Evolutionary conservation across 306 rosid genomes (phyloP), one percentile per base, ranked within the genome.

Genomic region (Biancaea sappan): DNA sequence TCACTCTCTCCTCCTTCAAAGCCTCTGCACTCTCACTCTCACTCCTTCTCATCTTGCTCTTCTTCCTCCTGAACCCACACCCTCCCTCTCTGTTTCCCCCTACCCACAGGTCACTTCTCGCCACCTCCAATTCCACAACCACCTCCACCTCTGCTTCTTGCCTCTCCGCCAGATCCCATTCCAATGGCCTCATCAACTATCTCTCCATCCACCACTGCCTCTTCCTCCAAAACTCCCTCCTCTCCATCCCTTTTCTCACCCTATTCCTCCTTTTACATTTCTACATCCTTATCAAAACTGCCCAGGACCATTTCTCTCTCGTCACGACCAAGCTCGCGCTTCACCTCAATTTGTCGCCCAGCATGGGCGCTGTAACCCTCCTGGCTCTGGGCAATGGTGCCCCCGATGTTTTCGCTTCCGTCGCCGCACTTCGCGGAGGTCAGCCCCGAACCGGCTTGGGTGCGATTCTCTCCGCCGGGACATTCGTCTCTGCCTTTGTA

Each of bases 351-450:
- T 79, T 94, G 69, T 89, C 96, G 0, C 97, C 97, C 2, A 79
- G 84, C 74, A 91, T 94, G 94, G 98, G 88, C 40, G 97, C 97
- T 25, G 98, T 94, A 22, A 94, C 98, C 0, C 91, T 94, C 59
- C 76, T 94, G 34, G 86, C 97, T 2, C 86, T 94, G 57, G 98
- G 98, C 57, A 94, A 94, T 79, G 97, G 98, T 35, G 90, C 96
- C 1, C 97, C 98, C 12, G 98, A 89, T 77, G 94, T 94, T 24
- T 91, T 94, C 67, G 76, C 93, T 5, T 94, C 98, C 28, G 86
- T 87, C 48, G 95, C 96, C 38, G 98, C 97, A 15, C 89, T 94
- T 61, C 92, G 95, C n/a, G 53, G 83, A 1, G 98, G 96, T 3
- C 88, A 91, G 0, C 84, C 84, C 73, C 86, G 95, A 25, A 90